A percentile compares a stretch with the other conserved stretches of the same genome.
phyloP scores from a whole-genome alignment of 1,139 yeast genomes.

The Pichia inconspicua region DNA sequence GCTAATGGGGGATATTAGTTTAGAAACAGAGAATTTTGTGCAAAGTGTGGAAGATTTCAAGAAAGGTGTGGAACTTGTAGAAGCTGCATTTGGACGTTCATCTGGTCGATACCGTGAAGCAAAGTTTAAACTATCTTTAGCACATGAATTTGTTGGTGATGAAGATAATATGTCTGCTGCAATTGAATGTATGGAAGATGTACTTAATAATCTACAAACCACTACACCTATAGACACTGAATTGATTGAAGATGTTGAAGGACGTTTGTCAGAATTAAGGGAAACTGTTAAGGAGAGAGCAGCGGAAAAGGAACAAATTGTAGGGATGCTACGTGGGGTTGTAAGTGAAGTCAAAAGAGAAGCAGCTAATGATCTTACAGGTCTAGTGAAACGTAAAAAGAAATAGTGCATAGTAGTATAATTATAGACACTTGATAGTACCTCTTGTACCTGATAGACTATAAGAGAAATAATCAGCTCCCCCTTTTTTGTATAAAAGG shows the following conservation, averaged over 20 bases:
- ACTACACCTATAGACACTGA: conserved; percentile 39
- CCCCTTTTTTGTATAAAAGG: too few relatives aligned
- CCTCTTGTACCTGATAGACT: too few relatives aligned
- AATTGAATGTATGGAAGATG: conserved; percentile 45
- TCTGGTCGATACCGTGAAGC: conserved; percentile 68
- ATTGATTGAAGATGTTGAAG: conserved; percentile 49
- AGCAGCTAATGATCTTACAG: conserved; percentile 47
- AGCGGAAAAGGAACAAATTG: conserved; percentile 46
- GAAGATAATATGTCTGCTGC: conserved; percentile 54
- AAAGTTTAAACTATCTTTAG: conserved; percentile 74
- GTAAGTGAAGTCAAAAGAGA: conserved; percentile 13
- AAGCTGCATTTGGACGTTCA: conserved; percentile 42
- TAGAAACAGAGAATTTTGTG: conserved; percentile 75
- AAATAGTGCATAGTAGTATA: conserved; percentile 1
- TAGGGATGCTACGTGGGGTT: conserved; percentile 57
- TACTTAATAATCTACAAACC: conserved; percentile 19
- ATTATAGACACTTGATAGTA: not conserved
- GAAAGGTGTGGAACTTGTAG: conserved; percentile 48
- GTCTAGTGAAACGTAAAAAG: conserved; percentile 43
- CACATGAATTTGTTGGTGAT: conserved; percentile 59
- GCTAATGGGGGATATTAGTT: conserved; percentile 78
- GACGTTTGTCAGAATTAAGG: conserved; percentile 44
- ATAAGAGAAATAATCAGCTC: too few relatives aligned
- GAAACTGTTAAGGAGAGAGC: conserved; percentile 37
- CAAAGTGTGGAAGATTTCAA: conserved; percentile 68